Conservation (phyloP, 805 yeast species). For the Blastobotrys robertii region DNA sequence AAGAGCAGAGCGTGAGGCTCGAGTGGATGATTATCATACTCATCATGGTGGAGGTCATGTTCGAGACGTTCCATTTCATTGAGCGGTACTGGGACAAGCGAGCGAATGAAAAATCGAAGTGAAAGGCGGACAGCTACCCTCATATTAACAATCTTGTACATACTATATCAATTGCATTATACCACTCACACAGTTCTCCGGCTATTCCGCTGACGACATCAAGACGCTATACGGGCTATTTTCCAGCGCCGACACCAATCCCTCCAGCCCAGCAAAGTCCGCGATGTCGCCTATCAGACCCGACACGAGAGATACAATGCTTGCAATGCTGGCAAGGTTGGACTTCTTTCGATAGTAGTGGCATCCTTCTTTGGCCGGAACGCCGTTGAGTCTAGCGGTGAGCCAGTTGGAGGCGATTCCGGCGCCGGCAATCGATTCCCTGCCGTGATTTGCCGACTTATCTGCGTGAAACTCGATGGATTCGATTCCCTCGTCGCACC, state of each 20-base stretch:
- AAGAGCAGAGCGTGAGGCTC: slow-evolving; percentile 61
- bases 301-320: too few relatives aligned
- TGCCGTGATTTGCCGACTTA: neutral
- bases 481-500: slow-evolving; percentile 1
- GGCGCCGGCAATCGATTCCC: neutral
- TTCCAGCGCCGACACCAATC: neutral
- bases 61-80: slow-evolving; percentile 68
- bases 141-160: neutral
- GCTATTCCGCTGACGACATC: neutral
- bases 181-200: neutral
- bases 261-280: too few relatives aligned
- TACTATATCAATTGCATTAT: neutral
- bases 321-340: too few relatives aligned
- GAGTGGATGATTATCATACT: slow-evolving; percentile 85
- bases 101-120: neutral
- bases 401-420: neutral
- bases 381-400: neutral
- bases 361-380: neutral
- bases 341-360: too few relatives aligned
- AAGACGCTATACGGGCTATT: neutral
- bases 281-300: too few relatives aligned
- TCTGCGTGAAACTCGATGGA: neutral
- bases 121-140: neutral
- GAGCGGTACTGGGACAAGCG: slow-evolving; percentile 33
- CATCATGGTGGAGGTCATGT: slow-evolving; percentile 76